A percentile compares a stretch with the other conserved stretches of the same genome.
These are phyloP conservation scores for Pyrenopolyporus hunteri DNA, from an alignment of 495 filamentous ascomycete species.

Conservation along the genomic window DNA sequence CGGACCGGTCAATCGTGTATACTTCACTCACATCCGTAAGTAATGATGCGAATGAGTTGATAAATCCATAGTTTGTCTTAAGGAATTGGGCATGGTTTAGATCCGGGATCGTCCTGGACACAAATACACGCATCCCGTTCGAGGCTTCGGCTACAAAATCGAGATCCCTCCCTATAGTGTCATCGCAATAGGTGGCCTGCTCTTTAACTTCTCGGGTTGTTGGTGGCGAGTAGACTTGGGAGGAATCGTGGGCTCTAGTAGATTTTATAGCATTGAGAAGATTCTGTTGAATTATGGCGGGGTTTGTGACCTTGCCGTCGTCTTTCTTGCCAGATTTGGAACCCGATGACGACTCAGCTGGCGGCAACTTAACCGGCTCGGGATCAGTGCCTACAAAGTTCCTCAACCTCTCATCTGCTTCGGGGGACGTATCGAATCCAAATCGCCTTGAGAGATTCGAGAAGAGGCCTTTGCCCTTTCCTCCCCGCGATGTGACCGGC, in stretches of 20 bases:
- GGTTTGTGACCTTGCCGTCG: slow-evolving; percentile 58
- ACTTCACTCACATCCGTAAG: slow-evolving; percentile 72
- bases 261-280: slow-evolving; percentile 82
- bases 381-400: slow-evolving; percentile 45
- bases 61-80: slow-evolving; percentile 60
- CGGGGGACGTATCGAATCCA: slow-evolving; percentile 61
- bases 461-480: slow-evolving; percentile 60
- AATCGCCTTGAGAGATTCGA: slow-evolving; percentile 67
- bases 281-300: slow-evolving; percentile 63
- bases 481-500: slow-evolving; percentile 32
- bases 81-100: slow-evolving; percentile 63
- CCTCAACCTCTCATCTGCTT: slow-evolving; percentile 49
- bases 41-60: slow-evolving; percentile 74
- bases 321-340: slow-evolving; percentile 37
- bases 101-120: slow-evolving; percentile 59
- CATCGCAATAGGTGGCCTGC: slow-evolving; percentile 87
- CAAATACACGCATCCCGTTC: slow-evolving; percentile 74
- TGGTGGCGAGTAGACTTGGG: slow-evolving; percentile 71
- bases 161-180: slow-evolving; percentile 79
- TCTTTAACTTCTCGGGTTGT: slow-evolving; percentile 78
- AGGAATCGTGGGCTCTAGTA: slow-evolving; percentile 78
- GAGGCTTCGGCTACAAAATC: slow-evolving; percentile 72
- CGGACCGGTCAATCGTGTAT: slow-evolving; percentile 66
- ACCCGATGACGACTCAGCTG: slow-evolving; percentile 22
- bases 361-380: slow-evolving; percentile 26